Evolutionary conservation across 257 asterid species (phyloP), one percentile per base, ranked within the genome.

Genomic region (Scutellaria baicalensis): DNA sequence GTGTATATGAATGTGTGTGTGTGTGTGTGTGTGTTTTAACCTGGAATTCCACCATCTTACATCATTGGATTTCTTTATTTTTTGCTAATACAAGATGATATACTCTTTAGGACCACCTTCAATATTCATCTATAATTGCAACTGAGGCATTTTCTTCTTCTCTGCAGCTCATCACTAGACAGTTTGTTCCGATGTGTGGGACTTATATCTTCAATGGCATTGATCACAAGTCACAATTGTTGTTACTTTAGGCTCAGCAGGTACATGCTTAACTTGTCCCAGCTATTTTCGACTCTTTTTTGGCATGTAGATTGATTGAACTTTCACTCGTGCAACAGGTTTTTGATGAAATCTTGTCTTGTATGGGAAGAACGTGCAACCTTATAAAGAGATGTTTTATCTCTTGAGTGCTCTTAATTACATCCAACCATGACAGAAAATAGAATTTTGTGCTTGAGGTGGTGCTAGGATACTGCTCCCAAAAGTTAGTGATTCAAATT

Each of bases 161-260:
- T 43, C 38, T 81, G 75, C 94, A 94, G 99, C 95, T 94, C 61
- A 89, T 91, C 75, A 94, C 99, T 8, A 72, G 91, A 64, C 99
- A 94, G 63, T 94, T 94, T 63, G 88, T 94, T 71, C 99, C 97
- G 1, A 82, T 91, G 96, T 75, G 79, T 10, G 97, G 97, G 74
- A 94, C 96, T n/a, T 91, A 91, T 59, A 83, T 94, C 72, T 94
- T 88, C 88, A 91, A 88, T 40, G 97, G 97, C 51, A 72, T 94
- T 52, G 96, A 91, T 79, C 96, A 91, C 83, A 94, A 91, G 84
- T 94, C 97, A 54, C 99, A 91, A 69, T 42, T 90, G 57, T 51
- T 91, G 73, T 63, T 65, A 33, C 83, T 89, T 59, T 93, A 88
- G 77, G 67, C 74, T 51, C 52, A 21, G 33, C 49, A 66, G 87